phyloP scores from a whole-genome alignment of 2,329 filamentous ascomycete genomes.

The Colletotrichum eremochloae region DNA sequence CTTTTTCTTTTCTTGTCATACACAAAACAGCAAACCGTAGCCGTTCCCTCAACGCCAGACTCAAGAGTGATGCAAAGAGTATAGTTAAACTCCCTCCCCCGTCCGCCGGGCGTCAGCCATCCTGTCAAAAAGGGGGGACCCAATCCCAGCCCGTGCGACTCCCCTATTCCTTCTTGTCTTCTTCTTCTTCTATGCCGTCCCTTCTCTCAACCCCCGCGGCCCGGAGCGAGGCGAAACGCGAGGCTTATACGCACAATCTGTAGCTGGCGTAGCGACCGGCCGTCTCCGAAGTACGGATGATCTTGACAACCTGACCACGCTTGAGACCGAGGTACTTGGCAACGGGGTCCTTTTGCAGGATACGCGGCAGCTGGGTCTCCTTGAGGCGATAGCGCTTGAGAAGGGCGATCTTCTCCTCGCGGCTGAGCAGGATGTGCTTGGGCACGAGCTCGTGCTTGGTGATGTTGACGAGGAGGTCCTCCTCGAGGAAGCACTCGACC shows the following conservation, averaged over 20 bases:
- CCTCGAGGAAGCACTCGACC: slow-evolving; percentile 96
- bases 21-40: slow-evolving; percentile 42
- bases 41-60: slow-evolving; percentile 41
- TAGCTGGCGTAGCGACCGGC: slow-evolving; percentile 98
- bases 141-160: slow-evolving; percentile 5
- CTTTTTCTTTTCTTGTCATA: slow-evolving; percentile 35
- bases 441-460: slow-evolving; percentile 97
- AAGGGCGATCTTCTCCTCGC: slow-evolving; percentile 88
- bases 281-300: slow-evolving; percentile 95
- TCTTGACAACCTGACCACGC: slow-evolving; percentile 97
- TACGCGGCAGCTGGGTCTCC: slow-evolving; percentile 95
- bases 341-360: slow-evolving; percentile 92
- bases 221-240: not conserved
- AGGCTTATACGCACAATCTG: slow-evolving; percentile 73
- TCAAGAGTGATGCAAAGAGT: slow-evolving; percentile 42
- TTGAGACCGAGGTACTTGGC: slow-evolving; percentile 91
- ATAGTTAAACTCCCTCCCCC: slow-evolving; percentile 29
- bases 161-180: not conserved
- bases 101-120: slow-evolving; percentile 16
- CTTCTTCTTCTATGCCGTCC: not conserved
- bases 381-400: slow-evolving; percentile 93
- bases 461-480: slow-evolving; percentile 97
- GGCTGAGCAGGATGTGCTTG: slow-evolving; percentile 89
- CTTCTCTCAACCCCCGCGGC: not conserved
- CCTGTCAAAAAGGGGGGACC: not conserved